phyloP scores from a whole-genome alignment of 768 basidiomycete species.

The Thelephora ganbajun region DNA sequence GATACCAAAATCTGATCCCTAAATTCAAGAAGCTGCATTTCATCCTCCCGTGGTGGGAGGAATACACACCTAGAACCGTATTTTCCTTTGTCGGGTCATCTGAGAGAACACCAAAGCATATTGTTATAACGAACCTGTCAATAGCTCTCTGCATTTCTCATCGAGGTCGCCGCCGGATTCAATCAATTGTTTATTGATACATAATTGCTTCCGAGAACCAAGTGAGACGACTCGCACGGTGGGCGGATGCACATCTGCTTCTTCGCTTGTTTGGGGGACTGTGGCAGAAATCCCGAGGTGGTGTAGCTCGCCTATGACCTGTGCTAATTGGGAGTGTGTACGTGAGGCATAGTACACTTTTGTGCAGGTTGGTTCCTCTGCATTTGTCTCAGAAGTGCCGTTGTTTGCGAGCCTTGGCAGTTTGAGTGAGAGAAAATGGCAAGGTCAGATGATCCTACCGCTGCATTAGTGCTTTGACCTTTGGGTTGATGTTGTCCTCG shows the following conservation, averaged over 20 bases:
- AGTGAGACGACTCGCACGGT: conserved; percentile 62
- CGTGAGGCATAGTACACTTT: conserved; percentile 92
- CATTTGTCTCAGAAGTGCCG: conserved; percentile 13
- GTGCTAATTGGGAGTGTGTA: conserved; percentile 91
- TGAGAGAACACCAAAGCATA: not conserved
- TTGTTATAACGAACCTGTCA: conserved; percentile 34
- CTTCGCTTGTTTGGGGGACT: conserved; percentile 6
- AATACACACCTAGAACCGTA: conserved; percentile 60
- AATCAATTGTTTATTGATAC: conserved; percentile 75
- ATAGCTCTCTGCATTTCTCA: conserved; percentile 74
- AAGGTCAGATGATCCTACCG: conserved; percentile 32
- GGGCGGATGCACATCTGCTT: conserved; percentile 9
- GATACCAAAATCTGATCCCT: conserved; percentile 75
- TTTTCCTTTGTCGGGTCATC: conserved; percentile 26
- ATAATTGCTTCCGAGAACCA: conserved; percentile 83
- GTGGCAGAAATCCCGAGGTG: conserved; percentile 39
- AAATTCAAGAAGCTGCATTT: conserved; percentile 61
- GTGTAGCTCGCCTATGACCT: conserved; percentile 74
- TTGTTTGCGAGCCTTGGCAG: not conserved
- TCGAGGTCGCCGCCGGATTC: conserved; percentile 58
- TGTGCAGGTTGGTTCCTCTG: conserved; percentile 48
- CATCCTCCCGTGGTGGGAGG: conserved; percentile 60
- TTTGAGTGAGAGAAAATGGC: not conserved
- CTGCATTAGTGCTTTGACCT: conserved; percentile 65
- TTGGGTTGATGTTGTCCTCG: conserved; percentile 56